Evolutionary conservation across 257 asterid genomes (phyloP).

Genomic region (Thymus mandschuricus): DNA sequence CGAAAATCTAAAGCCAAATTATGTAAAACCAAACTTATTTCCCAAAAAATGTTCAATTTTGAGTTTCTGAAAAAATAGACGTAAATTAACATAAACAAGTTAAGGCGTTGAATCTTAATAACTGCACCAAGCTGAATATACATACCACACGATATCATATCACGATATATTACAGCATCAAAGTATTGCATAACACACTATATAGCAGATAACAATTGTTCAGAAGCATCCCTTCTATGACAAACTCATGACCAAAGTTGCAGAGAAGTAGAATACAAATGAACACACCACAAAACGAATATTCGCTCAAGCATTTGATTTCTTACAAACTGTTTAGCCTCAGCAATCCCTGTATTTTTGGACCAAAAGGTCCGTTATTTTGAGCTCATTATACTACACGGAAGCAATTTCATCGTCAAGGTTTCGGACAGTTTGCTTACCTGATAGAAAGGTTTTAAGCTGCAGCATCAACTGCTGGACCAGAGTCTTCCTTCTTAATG

Average conservation of each 20-base stretch:
- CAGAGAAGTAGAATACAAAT: background rate
- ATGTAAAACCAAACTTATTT: too few relatives aligned
- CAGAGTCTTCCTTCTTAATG: constrained; percentile 42
- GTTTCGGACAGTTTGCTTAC: background rate
- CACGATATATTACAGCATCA: background rate
- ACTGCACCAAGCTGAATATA: background rate
- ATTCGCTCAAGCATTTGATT: background rate
- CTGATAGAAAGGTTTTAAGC: constrained; percentile 42
- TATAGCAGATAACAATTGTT: background rate
- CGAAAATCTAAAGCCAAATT: too few relatives aligned
- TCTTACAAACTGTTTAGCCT: background rate
- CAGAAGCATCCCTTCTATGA: background rate
- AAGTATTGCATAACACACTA: background rate
- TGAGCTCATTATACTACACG: constrained; percentile 30
- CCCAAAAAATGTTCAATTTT: too few relatives aligned
- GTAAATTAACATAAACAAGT: too few relatives aligned
- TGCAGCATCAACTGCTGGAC: constrained; percentile 59
- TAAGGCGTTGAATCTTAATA: too few relatives aligned
- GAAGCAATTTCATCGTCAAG: background rate
- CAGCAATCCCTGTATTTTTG: background rate
- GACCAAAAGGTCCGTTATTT: constrained; percentile 27
- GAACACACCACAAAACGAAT: constrained; percentile 7
- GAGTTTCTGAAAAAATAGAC: too few relatives aligned
- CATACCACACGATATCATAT: background rate
- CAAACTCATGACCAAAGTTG: background rate